Percentiles rank a stretch among this genome's conserved stretches.
Conservation (phyloP, 495 filamentous ascomycete species). For the Trichoderma reesei region DNA sequence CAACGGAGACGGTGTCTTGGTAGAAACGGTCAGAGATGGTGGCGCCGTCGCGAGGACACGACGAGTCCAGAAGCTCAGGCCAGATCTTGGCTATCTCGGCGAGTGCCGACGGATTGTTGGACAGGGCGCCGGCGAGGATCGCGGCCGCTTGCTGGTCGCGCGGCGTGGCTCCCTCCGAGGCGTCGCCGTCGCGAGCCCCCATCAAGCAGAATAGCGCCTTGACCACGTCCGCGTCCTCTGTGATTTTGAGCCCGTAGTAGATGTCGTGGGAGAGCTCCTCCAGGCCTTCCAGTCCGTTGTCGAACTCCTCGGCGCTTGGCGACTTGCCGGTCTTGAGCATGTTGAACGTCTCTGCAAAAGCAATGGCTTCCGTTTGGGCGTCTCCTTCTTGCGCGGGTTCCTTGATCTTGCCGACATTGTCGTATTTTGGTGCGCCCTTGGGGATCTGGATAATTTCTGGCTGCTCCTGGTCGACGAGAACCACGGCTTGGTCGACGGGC, state of each 20-base stretch:
- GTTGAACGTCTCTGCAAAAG: constrained; percentile 34
- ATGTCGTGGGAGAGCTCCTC: constrained; percentile 54
- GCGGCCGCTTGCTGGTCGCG: constrained; percentile 40
- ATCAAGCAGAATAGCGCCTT: constrained; percentile 36
- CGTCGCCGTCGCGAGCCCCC: constrained; percentile 15
- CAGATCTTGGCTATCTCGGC: constrained; percentile 34
- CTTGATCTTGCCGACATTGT: constrained; percentile 40
- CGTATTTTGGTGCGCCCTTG: constrained; percentile 37
- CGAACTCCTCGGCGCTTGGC: constrained; percentile 16
- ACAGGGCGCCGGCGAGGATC: constrained; percentile 38
- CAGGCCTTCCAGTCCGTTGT: constrained; percentile 39
- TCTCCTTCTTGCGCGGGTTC: constrained; percentile 19
- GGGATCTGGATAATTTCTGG: constrained; percentile 21
- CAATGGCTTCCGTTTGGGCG: constrained; percentile 17
- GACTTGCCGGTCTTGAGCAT: constrained; percentile 30
- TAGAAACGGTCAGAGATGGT: constrained; percentile 15
- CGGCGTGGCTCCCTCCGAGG: constrained; percentile 13
- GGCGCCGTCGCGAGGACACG: constrained; percentile 22
- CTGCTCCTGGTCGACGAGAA: constrained; percentile 38
- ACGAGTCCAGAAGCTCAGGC: constrained; percentile 22
- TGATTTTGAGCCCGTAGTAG: constrained; percentile 58
- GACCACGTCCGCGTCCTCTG: constrained; percentile 37
- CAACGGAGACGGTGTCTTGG: background rate
- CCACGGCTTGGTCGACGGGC: constrained; percentile 31
- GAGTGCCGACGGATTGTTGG: constrained; percentile 56